phyloP scores from a whole-genome alignment of 176 grass and related monocot genomes.

The Pharus latifolius region DNA sequence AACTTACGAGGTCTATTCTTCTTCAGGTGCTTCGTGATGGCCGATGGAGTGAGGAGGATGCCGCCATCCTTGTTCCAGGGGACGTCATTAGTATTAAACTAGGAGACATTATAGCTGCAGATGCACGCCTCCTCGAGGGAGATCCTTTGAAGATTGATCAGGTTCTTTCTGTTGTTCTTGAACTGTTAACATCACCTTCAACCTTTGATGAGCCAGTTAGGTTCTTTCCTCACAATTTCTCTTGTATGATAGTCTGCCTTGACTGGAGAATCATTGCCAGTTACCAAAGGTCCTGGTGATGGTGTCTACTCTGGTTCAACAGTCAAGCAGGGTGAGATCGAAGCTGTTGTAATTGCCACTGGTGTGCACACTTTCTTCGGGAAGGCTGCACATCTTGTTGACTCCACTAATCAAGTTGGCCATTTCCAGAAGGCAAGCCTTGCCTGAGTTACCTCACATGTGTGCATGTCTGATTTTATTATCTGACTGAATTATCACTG shows the following conservation, averaged over 20 bases:
- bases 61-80: constrained; percentile 63
- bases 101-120: constrained; percentile 67
- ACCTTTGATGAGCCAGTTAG: not conserved
- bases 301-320: constrained; percentile 81
- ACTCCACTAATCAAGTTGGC: constrained; percentile 75
- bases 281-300: constrained; percentile 61
- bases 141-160: constrained; percentile 86
- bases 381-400: constrained; percentile 76
- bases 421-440: constrained; percentile 73
- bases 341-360: constrained; percentile 68
- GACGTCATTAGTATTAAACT: constrained; percentile 68
- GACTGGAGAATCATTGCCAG: constrained; percentile 62
- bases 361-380: constrained; percentile 86
- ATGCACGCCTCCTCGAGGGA: constrained; percentile 68
- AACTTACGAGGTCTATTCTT: not conserved
- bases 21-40: constrained; percentile 49
- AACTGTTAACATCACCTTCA: not conserved
- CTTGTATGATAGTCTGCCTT: constrained; percentile 43
- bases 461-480: not conserved
- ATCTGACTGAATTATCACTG: not conserved
- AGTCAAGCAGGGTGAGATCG: constrained; percentile 64
- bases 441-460: not conserved
- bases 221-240: not conserved
- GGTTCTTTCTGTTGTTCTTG: constrained; percentile 17
- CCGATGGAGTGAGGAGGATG: constrained; percentile 53